Evolutionary conservation across 768 basidiomycete species (phyloP).

Genomic region (Leccinum truebloodii): DNA sequence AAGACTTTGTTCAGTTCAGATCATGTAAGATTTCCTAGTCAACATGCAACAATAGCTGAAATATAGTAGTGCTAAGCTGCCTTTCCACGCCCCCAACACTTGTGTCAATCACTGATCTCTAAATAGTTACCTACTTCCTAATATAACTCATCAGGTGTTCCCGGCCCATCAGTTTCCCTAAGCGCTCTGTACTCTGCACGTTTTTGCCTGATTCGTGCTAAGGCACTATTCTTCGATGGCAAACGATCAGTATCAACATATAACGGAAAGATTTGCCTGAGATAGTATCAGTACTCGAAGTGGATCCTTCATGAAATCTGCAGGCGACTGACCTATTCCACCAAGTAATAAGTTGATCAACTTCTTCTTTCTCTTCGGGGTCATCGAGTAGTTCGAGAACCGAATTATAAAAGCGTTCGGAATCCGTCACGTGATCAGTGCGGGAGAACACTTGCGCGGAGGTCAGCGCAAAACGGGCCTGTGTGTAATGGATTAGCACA

Average conservation of each 20-base stretch:
- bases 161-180: background rate
- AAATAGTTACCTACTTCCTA: background rate
- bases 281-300: background rate
- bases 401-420: background rate
- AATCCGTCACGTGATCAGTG: background rate
- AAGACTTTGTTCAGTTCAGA: too few relatives aligned
- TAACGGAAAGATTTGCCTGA: background rate
- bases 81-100: too few relatives aligned
- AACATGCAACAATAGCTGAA: too few relatives aligned
- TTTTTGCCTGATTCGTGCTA: background rate
- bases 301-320: background rate
- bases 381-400: background rate
- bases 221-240: background rate
- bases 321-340: background rate
- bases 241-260: background rate
- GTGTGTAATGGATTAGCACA: too few relatives aligned
- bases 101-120: too few relatives aligned
- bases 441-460: background rate
- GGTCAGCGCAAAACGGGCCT: too few relatives aligned
- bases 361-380: background rate
- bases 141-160: background rate
- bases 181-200: background rate
- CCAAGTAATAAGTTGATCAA: background rate
- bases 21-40: too few relatives aligned
- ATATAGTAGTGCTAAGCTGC: too few relatives aligned